phyloP scores from a whole-genome alignment of 2,329 filamentous ascomycete species.

The Pseudopyricularia javanii region DNA sequence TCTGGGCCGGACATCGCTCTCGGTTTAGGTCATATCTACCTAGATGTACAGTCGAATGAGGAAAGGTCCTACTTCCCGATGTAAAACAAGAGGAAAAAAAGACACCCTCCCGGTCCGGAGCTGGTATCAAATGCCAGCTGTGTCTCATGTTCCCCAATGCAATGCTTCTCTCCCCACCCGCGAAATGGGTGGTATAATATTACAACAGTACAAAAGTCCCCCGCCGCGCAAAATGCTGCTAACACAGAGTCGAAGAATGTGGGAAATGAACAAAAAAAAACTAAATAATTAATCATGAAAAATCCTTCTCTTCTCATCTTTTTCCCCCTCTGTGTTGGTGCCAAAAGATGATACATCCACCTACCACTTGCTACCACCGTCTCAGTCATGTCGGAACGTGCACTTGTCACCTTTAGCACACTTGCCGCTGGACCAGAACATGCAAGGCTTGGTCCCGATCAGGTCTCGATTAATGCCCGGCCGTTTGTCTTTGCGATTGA shows the following conservation, averaged over 20 bases:
- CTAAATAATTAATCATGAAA: background rate
- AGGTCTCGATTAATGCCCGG: slow-evolving; percentile 37
- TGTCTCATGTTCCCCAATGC: background rate
- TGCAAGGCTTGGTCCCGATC: slow-evolving; percentile 56
- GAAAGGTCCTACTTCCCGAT: too few relatives aligned
- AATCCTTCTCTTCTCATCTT: background rate
- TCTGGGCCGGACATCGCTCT: background rate
- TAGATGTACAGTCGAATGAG: background rate
- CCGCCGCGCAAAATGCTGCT: background rate
- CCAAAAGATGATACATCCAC: too few relatives aligned
- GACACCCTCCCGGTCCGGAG: too few relatives aligned
- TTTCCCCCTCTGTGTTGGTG: too few relatives aligned
- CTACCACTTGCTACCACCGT: too few relatives aligned
- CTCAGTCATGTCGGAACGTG: slow-evolving; percentile 56
- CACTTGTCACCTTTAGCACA: slow-evolving; percentile 64
- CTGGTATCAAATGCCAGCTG: too few relatives aligned
- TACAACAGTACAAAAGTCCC: background rate
- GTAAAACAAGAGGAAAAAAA: too few relatives aligned
- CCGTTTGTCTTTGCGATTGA: slow-evolving; percentile 2
- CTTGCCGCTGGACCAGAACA: slow-evolving; percentile 58
- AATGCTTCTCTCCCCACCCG: background rate
- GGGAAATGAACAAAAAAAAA: background rate
- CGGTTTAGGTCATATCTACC: background rate
- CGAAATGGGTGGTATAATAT: background rate
- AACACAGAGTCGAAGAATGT: background rate